Conservation (phyloP, 1,284 basidiomycete species). For the Apiotrichum gamsii region DNA sequence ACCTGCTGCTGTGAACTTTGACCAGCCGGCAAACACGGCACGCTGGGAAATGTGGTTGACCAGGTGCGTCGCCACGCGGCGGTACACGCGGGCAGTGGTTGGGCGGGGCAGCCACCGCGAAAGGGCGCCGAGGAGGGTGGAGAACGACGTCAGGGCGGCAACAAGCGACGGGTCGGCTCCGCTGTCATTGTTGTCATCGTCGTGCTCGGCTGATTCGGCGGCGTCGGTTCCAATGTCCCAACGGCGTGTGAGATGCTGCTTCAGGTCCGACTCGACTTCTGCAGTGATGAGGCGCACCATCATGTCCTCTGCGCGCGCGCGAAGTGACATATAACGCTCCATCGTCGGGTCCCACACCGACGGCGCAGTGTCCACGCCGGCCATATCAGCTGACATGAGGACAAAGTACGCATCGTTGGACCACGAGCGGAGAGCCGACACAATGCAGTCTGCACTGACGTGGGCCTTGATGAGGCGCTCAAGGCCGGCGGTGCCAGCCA, state of each 20-base stretch:
- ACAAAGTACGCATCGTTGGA: constrained; percentile 88
- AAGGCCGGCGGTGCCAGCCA: constrained; percentile 72
- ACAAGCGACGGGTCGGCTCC: constrained; percentile 59
- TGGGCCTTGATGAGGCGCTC: constrained; percentile 75
- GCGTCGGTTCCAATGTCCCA: constrained; percentile 5
- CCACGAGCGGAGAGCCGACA: constrained; percentile 65
- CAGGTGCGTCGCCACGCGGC: constrained; percentile 60
- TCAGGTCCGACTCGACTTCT: constrained; percentile 69
- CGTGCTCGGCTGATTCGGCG: constrained; percentile 1
- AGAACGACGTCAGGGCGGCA: constrained; percentile 63
- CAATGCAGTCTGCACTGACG: constrained; percentile 67
- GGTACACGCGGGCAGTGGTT: constrained; percentile 58
- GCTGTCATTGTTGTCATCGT: constrained; percentile 13
- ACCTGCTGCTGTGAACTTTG: constrained; percentile 54
- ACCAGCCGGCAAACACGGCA: constrained; percentile 69
- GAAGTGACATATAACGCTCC: constrained; percentile 58
- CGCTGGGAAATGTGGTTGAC: constrained; percentile 70
- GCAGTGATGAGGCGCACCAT: constrained; percentile 68
- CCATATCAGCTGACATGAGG: constrained; percentile 73
- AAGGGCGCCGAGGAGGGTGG: constrained; percentile 64
- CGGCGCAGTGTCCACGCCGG: constrained; percentile 6
- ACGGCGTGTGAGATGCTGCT: constrained; percentile 57
- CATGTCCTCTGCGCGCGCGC: constrained; percentile 71
- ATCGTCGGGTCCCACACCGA: constrained; percentile 66
- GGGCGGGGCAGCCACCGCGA: constrained; percentile 56